These are phyloP conservation scores for Yamadazyma scolyti DNA, from an alignment of 805 yeast genomes.

Conservation along the genomic window DNA sequence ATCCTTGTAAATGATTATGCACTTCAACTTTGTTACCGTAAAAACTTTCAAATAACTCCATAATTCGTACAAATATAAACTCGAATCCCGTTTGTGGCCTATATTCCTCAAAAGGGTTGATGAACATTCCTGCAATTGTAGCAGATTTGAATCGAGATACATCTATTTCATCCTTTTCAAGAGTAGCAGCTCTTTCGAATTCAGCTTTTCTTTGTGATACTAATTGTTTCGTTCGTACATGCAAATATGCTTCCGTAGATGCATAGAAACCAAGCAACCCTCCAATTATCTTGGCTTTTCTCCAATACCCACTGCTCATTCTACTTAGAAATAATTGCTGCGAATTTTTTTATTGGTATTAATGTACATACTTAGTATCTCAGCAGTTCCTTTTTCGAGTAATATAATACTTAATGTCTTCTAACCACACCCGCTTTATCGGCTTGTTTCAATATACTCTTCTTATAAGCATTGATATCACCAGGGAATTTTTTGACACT, in stretches of 20 bases:
- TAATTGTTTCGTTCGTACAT: conserved; percentile 49
- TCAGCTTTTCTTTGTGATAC: conserved; percentile 30
- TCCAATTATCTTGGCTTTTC: conserved; percentile 31
- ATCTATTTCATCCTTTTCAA: conserved; percentile 9
- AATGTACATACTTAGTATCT: background rate
- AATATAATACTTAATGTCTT: conserved; percentile 51
- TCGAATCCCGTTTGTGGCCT: conserved; percentile 87
- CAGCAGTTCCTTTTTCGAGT: conserved; percentile 1
- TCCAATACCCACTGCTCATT: no score
- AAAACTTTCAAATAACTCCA: conserved; percentile 63
- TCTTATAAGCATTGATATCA: conserved; percentile 82
- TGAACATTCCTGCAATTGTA: conserved; percentile 68
- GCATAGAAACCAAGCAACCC: conserved; percentile 55
- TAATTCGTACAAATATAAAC: conserved; percentile 67
- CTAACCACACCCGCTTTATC: conserved; percentile 88
- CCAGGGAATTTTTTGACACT: conserved; percentile 78
- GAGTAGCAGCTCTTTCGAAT: conserved; percentile 23
- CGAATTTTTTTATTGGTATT: no score
- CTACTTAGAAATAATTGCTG: no score
- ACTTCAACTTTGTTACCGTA: conserved; percentile 35
- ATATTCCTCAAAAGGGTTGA: conserved; percentile 88
- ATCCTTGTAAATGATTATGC: conserved; percentile 28
- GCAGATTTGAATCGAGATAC: conserved; percentile 31
- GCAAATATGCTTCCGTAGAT: conserved; percentile 61
- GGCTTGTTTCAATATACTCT: conserved; percentile 76